Evolutionary conservation across 352 stramenopile species (phyloP), one percentile per base, ranked within the genome.

Genomic region (Saprolegnia diclina): DNA sequence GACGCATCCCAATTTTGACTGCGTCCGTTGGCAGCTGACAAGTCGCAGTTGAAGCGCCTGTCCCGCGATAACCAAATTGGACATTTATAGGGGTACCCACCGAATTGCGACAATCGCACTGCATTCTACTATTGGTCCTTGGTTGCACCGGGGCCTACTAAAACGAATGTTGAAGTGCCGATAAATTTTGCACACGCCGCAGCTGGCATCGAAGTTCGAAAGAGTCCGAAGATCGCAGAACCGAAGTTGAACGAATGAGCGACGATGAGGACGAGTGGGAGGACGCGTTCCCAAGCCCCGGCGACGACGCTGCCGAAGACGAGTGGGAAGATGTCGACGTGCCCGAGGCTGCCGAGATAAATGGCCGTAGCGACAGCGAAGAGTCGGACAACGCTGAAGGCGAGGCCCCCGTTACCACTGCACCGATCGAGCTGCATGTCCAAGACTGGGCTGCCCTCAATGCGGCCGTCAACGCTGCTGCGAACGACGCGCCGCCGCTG

Each of bases 381-480:
- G 52, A 48, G 4, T 38, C 26, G 32, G 57, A 70, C 21, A 40
- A 62, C 10, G 61, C 24, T 5, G 63, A 71, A 0, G 72, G 71
- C n/a, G 44, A 69, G 14, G 75, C 80, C 45, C 46, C 18, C 21
- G 63, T 7, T 19, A 50, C 44, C 26, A 76, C 4, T 42, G 71
- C 13, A 14, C 26, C 14, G 24, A 42, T 54, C 66, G 73, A 83
- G 53, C 59, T 87, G 21, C 76, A 77, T 21, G 53, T 76, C 29
- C 77, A 91, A 32, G 78, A 94, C 72, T 92, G 84, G 84, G 78
- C 80, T 0, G 74, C 89, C 24, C 72, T 92, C 24, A 91, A 90
- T 72, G 75, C 57, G 5, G 82, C 77, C 38, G 68, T 92, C 53
- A 57, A 67, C 19, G 75, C 76, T 11, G 74, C 61, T 2, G 56